Evolutionary conservation across 2,329 filamentous ascomycete species (phyloP).

Genomic region (Fusarium nisikadoi): DNA sequence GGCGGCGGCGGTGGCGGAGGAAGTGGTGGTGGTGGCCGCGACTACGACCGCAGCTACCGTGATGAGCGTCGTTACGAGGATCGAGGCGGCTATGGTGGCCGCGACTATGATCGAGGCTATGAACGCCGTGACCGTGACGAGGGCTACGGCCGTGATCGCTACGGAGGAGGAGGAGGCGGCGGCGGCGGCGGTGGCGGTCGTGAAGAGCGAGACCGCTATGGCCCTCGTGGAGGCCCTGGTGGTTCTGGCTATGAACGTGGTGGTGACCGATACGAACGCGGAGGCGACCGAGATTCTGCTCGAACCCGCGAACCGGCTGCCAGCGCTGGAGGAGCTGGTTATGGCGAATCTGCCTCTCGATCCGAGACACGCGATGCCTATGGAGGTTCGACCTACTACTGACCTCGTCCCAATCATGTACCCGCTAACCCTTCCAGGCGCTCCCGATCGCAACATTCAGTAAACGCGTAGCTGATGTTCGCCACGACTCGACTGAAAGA

Average conservation of each 20-base stretch:
- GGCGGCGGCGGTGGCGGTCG: constrained; percentile 46
- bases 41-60: constrained; percentile 63
- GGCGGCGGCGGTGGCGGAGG: constrained; percentile 48
- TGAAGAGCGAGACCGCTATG: constrained; percentile 58
- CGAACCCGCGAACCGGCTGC: constrained; percentile 54
- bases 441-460: constrained; percentile 46
- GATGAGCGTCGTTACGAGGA: constrained; percentile 60
- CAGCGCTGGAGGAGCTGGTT: constrained; percentile 51
- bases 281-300: constrained; percentile 53
- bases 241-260: constrained; percentile 59
- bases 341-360: constrained; percentile 55
- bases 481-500: constrained; percentile 29
- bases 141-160: constrained; percentile 52
- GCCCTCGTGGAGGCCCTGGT: constrained; percentile 50
- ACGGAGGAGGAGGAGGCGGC: constrained; percentile 45
- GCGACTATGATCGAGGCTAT: constrained; percentile 67
- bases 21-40: constrained; percentile 46
- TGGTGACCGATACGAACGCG: constrained; percentile 59
- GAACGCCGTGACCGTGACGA: constrained; percentile 60
- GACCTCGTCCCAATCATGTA: constrained; percentile 28
- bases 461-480: constrained; percentile 27
- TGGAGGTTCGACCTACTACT: constrained; percentile 52
- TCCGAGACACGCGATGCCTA: constrained; percentile 58
- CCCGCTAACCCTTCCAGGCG: constrained; percentile 47
- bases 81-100: constrained; percentile 58